Base-by-base conservation (phyloP, 2,329 filamentous ascomycete genomes). In the Atkinsonella texensis region DNA sequence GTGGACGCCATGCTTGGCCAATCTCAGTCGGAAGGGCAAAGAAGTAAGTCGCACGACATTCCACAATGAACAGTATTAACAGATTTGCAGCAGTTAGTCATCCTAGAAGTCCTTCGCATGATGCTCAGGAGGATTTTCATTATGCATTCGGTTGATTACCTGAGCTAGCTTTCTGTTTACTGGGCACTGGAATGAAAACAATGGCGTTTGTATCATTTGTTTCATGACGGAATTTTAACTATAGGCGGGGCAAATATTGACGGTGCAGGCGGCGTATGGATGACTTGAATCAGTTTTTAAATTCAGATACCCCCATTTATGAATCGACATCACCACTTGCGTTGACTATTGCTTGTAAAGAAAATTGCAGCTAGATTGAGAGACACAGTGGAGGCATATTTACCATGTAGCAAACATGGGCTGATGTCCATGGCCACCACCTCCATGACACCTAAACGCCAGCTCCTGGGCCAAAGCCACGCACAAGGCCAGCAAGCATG, bases 1-100 rank as follows among this genome's bases (percentile, higher is more conserved):
- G 23, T 60, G 8, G 56, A 61, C 28, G 52, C 50, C 12, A 53
- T 60, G 9, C 43, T 60, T 23, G 56, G 52, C 9, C 53, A 57
- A 31, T 33, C 50, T 9, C 48, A 55, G 18, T 51, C 53, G 18
- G 55, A 59, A 39, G 57, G 57, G 11, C 39, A 57, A 12, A 53
- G 52, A 50, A 52, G 58, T 58, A 50, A 47, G 53, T 55, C 18
- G 5, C n/a, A 6, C 11, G 18, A 33, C 7, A 18, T 33, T 32
- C 4, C 8, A 13, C 48, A 43, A 13, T 9, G 28, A 13, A 44
- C 42, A 13, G 6, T 15, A 43, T 39, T 49, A 49, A 49, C 8
- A 31, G 8, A 8, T 32, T 8, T 15, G 23, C 39, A 49, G 48
- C 48, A 7, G 39, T n/a, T 31, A 49, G 13, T 6, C 39, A 42